Evolutionary conservation across 331 rosid species (phyloP).

Genomic region (Rhamnella rubrinervis): DNA sequence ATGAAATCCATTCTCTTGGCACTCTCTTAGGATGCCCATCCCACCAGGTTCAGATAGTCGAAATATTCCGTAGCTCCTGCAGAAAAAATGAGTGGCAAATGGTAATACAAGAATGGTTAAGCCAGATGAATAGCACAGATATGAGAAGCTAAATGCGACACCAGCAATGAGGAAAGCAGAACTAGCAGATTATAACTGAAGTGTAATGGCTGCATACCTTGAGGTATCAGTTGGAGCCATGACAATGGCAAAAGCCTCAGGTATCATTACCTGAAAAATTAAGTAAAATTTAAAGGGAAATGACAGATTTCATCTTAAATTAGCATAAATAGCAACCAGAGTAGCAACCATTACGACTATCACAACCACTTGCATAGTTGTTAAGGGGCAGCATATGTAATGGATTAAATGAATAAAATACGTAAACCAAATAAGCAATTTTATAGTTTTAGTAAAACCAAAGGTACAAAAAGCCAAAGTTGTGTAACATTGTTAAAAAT

Average conservation of each 20-base stretch:
- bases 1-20: constrained; percentile 67
- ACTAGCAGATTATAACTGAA: not conserved
- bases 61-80: constrained; percentile 71
- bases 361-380: not conserved
- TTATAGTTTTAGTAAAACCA: not conserved
- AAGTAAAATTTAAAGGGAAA: not conserved
- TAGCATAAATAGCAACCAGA: not conserved
- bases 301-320: constrained; percentile 1
- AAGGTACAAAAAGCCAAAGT: constrained; percentile 7
- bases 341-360: not conserved
- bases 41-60: constrained; percentile 73
- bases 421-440: not conserved
- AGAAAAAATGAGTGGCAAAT: not conserved
- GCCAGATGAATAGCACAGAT: not conserved
- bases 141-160: not conserved
- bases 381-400: too few relatives aligned
- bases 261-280: constrained; percentile 61
- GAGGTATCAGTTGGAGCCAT: constrained; percentile 74
- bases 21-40: constrained; percentile 55
- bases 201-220: constrained; percentile 37
- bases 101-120: not conserved
- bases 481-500: not conserved
- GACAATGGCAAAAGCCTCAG: constrained; percentile 86
- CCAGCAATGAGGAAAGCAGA: not conserved
- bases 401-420: not conserved